Percentiles rank a stretch among this genome's conserved stretches.
These are phyloP conservation scores for Mallotus repandus DNA, from an alignment of 441 rosid species.

Conservation along the genomic window DNA sequence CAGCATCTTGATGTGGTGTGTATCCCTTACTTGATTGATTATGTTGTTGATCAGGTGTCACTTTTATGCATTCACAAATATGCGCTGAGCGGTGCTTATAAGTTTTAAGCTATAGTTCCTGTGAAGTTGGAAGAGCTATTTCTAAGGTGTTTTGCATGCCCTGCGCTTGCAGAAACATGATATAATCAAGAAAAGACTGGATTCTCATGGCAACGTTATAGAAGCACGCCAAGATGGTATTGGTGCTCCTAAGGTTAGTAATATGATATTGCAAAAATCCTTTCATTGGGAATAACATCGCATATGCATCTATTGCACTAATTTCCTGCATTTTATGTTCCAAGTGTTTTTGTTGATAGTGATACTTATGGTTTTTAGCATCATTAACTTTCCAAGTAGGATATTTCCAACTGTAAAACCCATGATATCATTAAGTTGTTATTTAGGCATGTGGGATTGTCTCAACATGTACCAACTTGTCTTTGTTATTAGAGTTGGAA, in stretches of 20 bases:
- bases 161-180: conserved; percentile 70
- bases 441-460: too few relatives aligned
- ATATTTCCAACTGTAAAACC: too few relatives aligned
- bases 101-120: too few relatives aligned
- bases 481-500: neutral
- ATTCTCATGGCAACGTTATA: conserved; percentile 71
- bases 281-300: too few relatives aligned
- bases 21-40: neutral
- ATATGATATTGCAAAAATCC: neutral
- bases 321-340: neutral
- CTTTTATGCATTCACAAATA: too few relatives aligned
- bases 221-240: conserved; percentile 80
- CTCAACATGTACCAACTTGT: neutral
- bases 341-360: neutral
- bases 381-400: too few relatives aligned
- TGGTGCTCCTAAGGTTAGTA: conserved; percentile 82
- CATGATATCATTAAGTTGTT: too few relatives aligned
- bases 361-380: neutral
- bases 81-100: too few relatives aligned
- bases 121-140: neutral
- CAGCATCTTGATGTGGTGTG: conserved; percentile 93
- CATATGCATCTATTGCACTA: neutral
- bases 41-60: neutral
- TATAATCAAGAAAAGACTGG: conserved; percentile 78
- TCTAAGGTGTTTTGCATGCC: neutral